These are phyloP conservation scores for Apostasia shenzhenica DNA, from an alignment of 106 monocot genomes.

Conservation along the genomic window DNA sequence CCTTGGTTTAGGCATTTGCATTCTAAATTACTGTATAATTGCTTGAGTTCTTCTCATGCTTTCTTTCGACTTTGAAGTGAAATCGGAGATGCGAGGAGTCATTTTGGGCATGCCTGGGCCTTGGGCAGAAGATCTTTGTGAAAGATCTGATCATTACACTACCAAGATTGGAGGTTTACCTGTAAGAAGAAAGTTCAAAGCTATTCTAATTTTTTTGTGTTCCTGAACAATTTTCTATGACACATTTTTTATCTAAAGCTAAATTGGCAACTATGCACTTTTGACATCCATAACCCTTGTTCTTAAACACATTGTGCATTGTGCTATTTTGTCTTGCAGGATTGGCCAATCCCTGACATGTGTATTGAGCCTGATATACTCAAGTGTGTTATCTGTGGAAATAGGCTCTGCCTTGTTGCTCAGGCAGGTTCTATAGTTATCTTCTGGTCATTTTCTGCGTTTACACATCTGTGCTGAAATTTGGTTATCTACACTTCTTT, in stretches of 20 bases:
- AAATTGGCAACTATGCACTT: neutral
- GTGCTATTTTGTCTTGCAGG: conserved; percentile 18
- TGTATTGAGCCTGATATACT: conserved; percentile 22
- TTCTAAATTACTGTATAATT: too few relatives aligned
- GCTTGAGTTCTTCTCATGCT: too few relatives aligned
- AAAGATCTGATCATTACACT: conserved; percentile 71
- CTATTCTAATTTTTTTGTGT: neutral
- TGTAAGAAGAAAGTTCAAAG: conserved; percentile 18
- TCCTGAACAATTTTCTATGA: neutral
- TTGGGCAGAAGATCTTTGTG: conserved; percentile 71
- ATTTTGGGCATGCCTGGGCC: conserved; percentile 73
- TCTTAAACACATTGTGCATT: neutral
- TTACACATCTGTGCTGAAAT: neutral
- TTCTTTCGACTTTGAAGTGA: too few relatives aligned
- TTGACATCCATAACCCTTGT: neutral
- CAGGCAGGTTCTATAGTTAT: conserved; percentile 34
- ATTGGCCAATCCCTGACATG: conserved; percentile 44
- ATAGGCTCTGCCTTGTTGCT: conserved; percentile 51
- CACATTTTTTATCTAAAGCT: neutral
- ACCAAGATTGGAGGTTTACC: conserved; percentile 90
- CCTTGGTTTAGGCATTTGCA: too few relatives aligned
- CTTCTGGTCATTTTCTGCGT: neutral
- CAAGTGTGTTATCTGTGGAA: conserved; percentile 57
- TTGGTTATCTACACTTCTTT: neutral
- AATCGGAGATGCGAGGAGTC: conserved; percentile 33